A percentile compares a stretch with the other conserved stretches of the same genome.
Evolutionary conservation across 116 monocot species (phyloP).

Genomic region (Dioscorea cayenensis): DNA sequence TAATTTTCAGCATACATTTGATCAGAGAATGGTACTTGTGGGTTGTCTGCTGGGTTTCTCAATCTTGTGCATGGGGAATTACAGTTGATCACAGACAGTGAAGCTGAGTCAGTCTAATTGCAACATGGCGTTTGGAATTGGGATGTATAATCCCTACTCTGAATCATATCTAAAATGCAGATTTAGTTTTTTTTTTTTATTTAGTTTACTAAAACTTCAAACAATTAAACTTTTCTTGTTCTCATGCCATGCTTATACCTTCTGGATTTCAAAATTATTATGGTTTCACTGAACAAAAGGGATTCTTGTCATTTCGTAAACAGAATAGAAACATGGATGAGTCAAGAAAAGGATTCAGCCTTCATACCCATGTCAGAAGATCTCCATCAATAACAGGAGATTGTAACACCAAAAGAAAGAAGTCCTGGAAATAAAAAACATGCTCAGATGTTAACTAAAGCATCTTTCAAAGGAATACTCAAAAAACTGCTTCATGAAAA

Average conservation of each 20-base stretch:
- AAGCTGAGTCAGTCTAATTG: too few relatives aligned
- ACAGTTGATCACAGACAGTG: too few relatives aligned
- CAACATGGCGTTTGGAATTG: too few relatives aligned
- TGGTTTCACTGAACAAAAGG: not conserved
- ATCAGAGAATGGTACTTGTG: too few relatives aligned
- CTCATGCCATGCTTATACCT: not conserved
- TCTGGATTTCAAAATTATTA: not conserved
- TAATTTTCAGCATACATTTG: too few relatives aligned
- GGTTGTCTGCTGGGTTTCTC: too few relatives aligned
- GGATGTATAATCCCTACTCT: not conserved
- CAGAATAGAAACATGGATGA: conserved; percentile 1
- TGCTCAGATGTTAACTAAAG: not conserved
- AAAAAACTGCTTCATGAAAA: not conserved
- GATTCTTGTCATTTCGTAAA: not conserved
- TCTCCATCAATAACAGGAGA: conserved; percentile 73
- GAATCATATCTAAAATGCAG: not conserved
- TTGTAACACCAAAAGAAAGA: conserved; percentile 63
- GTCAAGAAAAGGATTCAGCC: not conserved
- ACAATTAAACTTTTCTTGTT: not conserved
- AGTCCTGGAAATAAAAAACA: conserved; percentile 50
- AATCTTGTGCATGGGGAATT: too few relatives aligned
- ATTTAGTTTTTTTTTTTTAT: not conserved
- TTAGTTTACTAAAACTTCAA: not conserved
- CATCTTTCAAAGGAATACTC: not conserved
- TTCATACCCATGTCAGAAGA: conserved; percentile 74